Conservation (phyloP, 2,329 filamentous ascomycete genomes). For the Clonostachys chloroleuca region DNA sequence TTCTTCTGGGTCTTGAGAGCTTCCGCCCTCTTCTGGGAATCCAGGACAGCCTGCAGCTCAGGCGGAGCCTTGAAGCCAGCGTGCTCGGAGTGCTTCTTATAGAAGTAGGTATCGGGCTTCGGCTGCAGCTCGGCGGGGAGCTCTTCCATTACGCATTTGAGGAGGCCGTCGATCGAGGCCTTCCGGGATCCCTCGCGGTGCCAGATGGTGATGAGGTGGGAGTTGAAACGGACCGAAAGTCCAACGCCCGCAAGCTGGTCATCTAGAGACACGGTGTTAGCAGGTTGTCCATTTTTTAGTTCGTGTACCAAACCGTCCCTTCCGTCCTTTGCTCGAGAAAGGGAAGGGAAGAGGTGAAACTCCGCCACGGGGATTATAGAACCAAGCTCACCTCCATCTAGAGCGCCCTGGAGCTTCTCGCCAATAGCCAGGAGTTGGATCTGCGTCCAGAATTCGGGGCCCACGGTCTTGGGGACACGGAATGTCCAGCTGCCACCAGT, state of each 20-base stretch:
- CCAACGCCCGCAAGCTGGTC: slow-evolving; percentile 89
- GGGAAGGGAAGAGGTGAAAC: background rate
- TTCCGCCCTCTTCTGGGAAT: slow-evolving; percentile 48
- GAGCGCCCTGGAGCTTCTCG: slow-evolving; percentile 70
- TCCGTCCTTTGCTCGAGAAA: background rate
- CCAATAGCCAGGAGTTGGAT: slow-evolving; percentile 80
- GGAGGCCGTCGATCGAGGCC: slow-evolving; percentile 70
- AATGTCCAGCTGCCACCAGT: slow-evolving; percentile 91
- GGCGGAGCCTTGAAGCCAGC: slow-evolving; percentile 69
- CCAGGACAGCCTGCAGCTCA: slow-evolving; percentile 51
- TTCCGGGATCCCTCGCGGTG: slow-evolving; percentile 82
- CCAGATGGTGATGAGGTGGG: slow-evolving; percentile 86
- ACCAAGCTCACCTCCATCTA: slow-evolving; percentile 58
- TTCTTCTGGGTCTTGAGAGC: slow-evolving; percentile 5
- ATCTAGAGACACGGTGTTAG: slow-evolving; percentile 37
- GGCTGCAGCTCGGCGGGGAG: slow-evolving; percentile 70
- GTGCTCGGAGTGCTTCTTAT: slow-evolving; percentile 89
- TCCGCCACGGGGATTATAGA: background rate
- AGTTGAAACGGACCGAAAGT: slow-evolving; percentile 84
- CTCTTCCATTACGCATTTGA: slow-evolving; percentile 68
- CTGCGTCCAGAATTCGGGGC: slow-evolving; percentile 74
- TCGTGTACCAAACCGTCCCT: background rate
- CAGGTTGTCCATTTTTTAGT: background rate
- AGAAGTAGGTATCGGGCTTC: slow-evolving; percentile 69
- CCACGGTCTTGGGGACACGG: slow-evolving; percentile 72